Percentiles rank a stretch among this genome's conserved stretches.
These are phyloP conservation scores for Candida broadrunensis DNA, from an alignment of 805 yeast species.

Conservation along the genomic window DNA sequence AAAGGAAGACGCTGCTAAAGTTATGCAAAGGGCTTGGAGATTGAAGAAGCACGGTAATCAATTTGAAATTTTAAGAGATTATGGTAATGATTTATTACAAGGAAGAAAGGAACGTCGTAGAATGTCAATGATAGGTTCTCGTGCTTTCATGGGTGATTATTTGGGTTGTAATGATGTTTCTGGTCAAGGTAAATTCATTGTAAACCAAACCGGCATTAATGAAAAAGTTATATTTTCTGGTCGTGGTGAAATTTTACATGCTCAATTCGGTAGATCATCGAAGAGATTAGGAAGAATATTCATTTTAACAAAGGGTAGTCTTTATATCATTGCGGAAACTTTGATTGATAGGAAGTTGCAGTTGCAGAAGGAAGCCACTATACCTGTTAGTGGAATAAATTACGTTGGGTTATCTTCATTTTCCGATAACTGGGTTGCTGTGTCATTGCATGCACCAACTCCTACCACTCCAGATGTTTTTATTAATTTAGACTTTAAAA, in stretches of 20 bases:
- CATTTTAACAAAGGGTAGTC: conserved; percentile 57
- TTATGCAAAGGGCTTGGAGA: conserved; percentile 80
- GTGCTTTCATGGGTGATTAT: conserved; percentile 94
- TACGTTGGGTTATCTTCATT: conserved; percentile 66
- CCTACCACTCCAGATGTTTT: conserved; percentile 71
- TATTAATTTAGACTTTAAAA: conserved; percentile 78
- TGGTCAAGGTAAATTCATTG: conserved; percentile 73
- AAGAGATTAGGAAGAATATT: conserved; percentile 71
- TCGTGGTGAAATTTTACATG: conserved; percentile 74
- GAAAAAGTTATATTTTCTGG: conserved; percentile 75
- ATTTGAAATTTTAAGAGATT: conserved; percentile 79
- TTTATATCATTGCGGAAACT: conserved; percentile 73
- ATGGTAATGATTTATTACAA: conserved; percentile 68
- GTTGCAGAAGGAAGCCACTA: conserved; percentile 60
- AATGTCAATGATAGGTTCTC: conserved; percentile 79
- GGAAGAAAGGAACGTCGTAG: conserved; percentile 87
- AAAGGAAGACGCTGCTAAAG: conserved; percentile 82
- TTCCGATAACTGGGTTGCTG: conserved; percentile 92
- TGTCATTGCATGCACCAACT: conserved; percentile 48
- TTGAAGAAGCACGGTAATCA: conserved; percentile 77
- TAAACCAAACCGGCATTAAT: conserved; percentile 63
- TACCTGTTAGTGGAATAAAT: conserved; percentile 58
- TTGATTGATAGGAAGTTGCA: conserved; percentile 56
- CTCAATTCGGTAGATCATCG: conserved; percentile 93
- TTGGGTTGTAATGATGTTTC: conserved; percentile 71